Evolutionary conservation across 169 alveolate species (phyloP).

Genomic region (Eimeria acervulina): DNA sequence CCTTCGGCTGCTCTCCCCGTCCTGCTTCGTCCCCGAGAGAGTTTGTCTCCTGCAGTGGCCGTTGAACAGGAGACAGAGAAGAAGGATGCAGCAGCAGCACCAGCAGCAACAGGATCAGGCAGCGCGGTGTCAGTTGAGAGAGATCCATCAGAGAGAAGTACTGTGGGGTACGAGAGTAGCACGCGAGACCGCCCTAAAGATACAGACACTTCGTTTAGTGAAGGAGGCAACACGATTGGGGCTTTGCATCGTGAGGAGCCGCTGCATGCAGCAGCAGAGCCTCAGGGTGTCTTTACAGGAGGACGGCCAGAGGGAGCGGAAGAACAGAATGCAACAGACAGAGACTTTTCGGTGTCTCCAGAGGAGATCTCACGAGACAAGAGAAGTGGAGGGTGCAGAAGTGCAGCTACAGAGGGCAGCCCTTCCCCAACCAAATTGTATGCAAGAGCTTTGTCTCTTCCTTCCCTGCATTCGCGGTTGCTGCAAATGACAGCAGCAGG

Average conservation of each 20-base stretch:
- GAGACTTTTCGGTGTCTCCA: not conserved
- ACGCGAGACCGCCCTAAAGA: not conserved
- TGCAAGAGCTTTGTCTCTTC: not conserved
- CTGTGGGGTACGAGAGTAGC: not conserved
- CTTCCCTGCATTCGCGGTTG: slow-evolving; percentile 27
- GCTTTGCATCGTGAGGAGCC: not conserved
- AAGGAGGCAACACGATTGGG: not conserved
- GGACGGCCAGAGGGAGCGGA: not conserved
- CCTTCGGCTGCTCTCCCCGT: too few relatives aligned
- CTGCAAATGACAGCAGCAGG: slow-evolving; percentile 1
- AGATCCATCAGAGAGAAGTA: not conserved
- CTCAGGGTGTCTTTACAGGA: not conserved
- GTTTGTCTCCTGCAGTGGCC: not conserved
- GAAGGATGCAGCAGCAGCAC: not conserved
- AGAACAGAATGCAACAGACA: not conserved
- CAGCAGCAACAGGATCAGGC: too few relatives aligned
- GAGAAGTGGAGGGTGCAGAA: not conserved
- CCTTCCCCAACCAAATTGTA: not conserved
- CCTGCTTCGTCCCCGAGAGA: not conserved
- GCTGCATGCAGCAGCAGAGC: not conserved
- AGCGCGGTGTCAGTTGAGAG: not conserved
- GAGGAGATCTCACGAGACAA: not conserved
- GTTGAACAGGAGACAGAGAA: not conserved
- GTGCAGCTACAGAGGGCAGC: not conserved
- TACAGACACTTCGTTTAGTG: not conserved